Conservation (phyloP, 139 green algal genomes). For the Chlorella sp. region DNA sequence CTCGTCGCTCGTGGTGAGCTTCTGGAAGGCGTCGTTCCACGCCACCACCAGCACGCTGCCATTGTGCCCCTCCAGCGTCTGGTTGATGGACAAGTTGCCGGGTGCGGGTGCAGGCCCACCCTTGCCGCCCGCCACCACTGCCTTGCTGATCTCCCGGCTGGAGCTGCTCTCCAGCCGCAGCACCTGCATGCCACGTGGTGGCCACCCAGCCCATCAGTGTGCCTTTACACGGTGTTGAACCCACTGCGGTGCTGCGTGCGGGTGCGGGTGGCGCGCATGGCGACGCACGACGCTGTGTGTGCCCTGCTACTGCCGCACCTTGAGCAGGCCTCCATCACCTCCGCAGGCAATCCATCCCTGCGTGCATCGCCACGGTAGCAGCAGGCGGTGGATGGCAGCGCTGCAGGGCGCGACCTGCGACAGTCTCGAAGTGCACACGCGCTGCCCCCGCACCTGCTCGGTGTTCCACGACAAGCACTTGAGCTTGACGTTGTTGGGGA, state of each 20-base stretch:
- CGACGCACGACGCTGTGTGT: too few species aligned
- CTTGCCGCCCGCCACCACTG: slow-evolving; percentile 14
- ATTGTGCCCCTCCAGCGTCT: slow-evolving; percentile 75
- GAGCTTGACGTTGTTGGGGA: slow-evolving; percentile 62
- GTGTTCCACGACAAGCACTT: slow-evolving; percentile 68
- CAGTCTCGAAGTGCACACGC: too few species aligned
- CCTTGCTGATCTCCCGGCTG: slow-evolving; percentile 22
- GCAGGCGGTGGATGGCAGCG: too few species aligned
- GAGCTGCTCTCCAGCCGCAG: slow-evolving; percentile 42
- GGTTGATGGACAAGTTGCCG: slow-evolving; percentile 59
- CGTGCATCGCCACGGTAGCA: too few species aligned
- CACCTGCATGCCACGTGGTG: too few species aligned
- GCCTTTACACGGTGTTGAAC: too few species aligned
- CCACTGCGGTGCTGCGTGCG: too few species aligned
- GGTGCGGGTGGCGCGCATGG: too few species aligned
- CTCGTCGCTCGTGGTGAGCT: slow-evolving; percentile 78
- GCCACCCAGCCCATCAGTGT: too few species aligned
- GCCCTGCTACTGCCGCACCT: slow-evolving; percentile 28
- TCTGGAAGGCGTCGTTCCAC: slow-evolving; percentile 75
- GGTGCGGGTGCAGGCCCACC: slow-evolving; percentile 7
- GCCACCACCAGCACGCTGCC: slow-evolving; percentile 44
- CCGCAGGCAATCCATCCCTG: slow-evolving; percentile 72
- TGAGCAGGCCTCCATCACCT: slow-evolving; percentile 70
- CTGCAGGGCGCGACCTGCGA: too few species aligned
- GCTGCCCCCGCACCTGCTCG: slow-evolving; percentile 37